Base-by-base conservation (phyloP, 176 grass and related monocot genomes). In the Triticum urartu region DNA sequence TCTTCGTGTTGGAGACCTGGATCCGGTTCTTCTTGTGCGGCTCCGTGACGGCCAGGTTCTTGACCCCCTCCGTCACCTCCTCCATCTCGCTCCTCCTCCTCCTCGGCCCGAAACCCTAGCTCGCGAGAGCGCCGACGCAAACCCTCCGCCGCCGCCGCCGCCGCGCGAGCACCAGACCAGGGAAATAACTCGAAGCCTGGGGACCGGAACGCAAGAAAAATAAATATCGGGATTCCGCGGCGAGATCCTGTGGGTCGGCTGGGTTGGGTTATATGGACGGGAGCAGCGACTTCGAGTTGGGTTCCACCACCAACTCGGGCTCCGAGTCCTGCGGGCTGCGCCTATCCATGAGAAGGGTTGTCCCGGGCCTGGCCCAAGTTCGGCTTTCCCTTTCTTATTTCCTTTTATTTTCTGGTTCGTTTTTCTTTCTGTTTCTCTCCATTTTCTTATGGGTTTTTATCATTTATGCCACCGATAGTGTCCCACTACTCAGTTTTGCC, bases 1-100 rank as follows among this genome's bases (percentile, higher is more conserved):
- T 97, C 88, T 97, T 97, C 52, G 94, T 97, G 61, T 97, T 97
- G 66, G 92, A 94, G 13, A 97, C 94, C 84, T 94, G 94, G 89
- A 97, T 97, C 81, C 92, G 81, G 62, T 97, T 97, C 89, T 94
- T 93, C 87, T 93, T 97, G 69, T 92, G 87, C 36, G n/a, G 62
- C 59, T 97, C 95, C 17, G 83, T 74, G 15, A 97, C 90, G 74
- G 77, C 85, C 66, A 97, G 89, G 61, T 93, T 94, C 87, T 89
- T 97, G 18, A 97, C 90, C 20, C 75, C 90, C n/a, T 94, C 93
- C 0, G 96, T 98, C 24, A 98, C 92, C 59, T 90, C 90, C 82
- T 98, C 96, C 96, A 98, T 95, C 78, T 77, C 67, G 25, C 47
- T 39, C 11, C 9, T 9, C 25, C 47, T 39, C 11, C 9, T 9